Evolutionary conservation across 2,329 filamentous ascomycete genomes (phyloP).

Genomic region (Didymella lethalis): DNA sequence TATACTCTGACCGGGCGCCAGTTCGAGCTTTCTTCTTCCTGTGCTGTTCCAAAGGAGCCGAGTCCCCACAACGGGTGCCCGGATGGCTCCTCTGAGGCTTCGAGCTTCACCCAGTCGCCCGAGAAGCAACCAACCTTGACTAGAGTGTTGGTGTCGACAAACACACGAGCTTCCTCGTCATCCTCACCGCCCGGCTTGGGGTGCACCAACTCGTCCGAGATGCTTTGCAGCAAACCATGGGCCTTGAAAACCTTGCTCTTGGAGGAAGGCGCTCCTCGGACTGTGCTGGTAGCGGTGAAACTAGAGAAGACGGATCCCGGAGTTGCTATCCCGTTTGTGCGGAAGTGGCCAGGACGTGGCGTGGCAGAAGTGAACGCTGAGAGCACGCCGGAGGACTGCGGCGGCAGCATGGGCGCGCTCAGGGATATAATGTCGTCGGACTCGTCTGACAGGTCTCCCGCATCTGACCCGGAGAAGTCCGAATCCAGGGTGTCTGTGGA

Average conservation of each 20-base stretch:
- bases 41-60: constrained; percentile 69
- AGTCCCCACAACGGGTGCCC: constrained; percentile 73
- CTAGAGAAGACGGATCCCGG: constrained; percentile 90
- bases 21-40: constrained; percentile 69
- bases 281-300: constrained; percentile 83
- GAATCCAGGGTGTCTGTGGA: constrained; percentile 59
- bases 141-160: constrained; percentile 85
- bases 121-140: constrained; percentile 95
- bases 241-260: constrained; percentile 84
- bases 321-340: constrained; percentile 77
- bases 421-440: constrained; percentile 95
- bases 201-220: constrained; percentile 81
- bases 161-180: constrained; percentile 84
- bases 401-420: constrained; percentile 77
- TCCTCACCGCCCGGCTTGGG: constrained; percentile 86
- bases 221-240: constrained; percentile 74
- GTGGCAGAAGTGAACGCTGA: constrained; percentile 83
- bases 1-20: constrained; percentile 91
- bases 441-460: constrained; percentile 86
- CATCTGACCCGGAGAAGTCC: constrained; percentile 69
- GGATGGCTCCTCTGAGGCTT: constrained; percentile 77
- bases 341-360: constrained; percentile 75
- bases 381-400: constrained; percentile 79
- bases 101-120: constrained; percentile 92
- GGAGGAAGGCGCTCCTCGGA: constrained; percentile 71